Percentiles rank a stretch among this genome's conserved stretches.
Conservation (phyloP, 345 rosid genomes). For the Schrenkiella parvula region DNA sequence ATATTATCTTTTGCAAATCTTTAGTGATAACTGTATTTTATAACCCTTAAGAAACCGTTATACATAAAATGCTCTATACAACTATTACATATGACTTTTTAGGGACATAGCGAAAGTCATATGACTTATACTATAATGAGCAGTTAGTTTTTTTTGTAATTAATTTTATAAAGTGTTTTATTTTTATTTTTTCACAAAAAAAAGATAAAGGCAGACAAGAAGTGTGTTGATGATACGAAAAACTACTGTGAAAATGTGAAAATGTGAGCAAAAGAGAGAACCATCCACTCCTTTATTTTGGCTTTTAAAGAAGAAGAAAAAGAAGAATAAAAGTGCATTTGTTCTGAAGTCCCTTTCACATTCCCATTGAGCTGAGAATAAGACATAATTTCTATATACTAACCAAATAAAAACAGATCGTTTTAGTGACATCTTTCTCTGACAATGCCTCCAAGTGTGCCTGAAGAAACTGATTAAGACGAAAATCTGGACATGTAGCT, state of each 20-base stretch:
- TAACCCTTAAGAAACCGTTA: background rate
- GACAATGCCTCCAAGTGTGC: background rate
- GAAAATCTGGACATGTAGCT: background rate
- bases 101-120: background rate
- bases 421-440: background rate
- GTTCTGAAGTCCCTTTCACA: background rate
- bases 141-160: background rate
- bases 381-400: background rate
- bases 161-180: background rate
- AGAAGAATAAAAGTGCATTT: background rate
- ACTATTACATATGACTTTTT: background rate
- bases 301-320: background rate
- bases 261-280: background rate
- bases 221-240: background rate
- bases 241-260: background rate
- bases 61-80: background rate
- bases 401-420: background rate
- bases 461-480: background rate
- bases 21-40: background rate
- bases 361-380: background rate
- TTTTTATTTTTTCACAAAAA: background rate
- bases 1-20: background rate
- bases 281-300: background rate
- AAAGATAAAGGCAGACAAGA: background rate
- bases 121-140: background rate